phyloP scores from a whole-genome alignment of 805 yeast species.

The Zygosaccharomyces pseudorouxii region DNA sequence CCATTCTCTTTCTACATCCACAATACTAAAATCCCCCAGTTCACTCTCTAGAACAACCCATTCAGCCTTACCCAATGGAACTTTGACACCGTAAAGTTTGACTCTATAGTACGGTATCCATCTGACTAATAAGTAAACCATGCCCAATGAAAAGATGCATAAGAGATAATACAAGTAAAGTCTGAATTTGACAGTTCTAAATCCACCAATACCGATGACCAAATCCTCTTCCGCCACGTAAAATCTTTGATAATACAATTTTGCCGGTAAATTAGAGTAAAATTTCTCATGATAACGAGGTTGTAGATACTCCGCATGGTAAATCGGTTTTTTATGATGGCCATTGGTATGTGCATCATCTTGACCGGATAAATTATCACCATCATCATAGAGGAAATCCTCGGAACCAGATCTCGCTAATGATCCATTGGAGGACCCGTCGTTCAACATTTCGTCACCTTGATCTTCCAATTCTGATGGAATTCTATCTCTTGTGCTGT shows the following conservation, averaged over 20 bases:
- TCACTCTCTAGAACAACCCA: slow-evolving; percentile 95
- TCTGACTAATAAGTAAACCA: slow-evolving; percentile 65
- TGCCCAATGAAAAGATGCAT: slow-evolving; percentile 60
- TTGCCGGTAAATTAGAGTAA: slow-evolving; percentile 41
- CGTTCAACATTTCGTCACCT: slow-evolving; percentile 35
- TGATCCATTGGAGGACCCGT: slow-evolving; percentile 23
- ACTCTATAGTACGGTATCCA: slow-evolving; percentile 85
- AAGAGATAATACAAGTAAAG: slow-evolving; percentile 46
- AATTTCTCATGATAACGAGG: slow-evolving; percentile 42
- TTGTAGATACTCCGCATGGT: slow-evolving; percentile 30
- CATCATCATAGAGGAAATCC: slow-evolving; percentile 21
- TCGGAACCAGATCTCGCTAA: slow-evolving; percentile 19
- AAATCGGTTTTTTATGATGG: slow-evolving; percentile 25
- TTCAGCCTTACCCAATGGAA: slow-evolving; percentile 76
- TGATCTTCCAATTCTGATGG: slow-evolving; percentile 36
- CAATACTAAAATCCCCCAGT: slow-evolving; percentile 73
- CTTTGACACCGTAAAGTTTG: slow-evolving; percentile 55
- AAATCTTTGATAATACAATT: slow-evolving; percentile 63
- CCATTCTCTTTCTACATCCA: slow-evolving; percentile 51
- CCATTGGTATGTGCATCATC: slow-evolving; percentile 16
- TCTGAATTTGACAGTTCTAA: slow-evolving; percentile 49
- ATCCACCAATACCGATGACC: slow-evolving; percentile 93
- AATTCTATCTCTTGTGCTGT: slow-evolving; percentile 37
- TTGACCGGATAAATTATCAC: slow-evolving; percentile 19
- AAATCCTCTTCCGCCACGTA: slow-evolving; percentile 94